Evolutionary conservation across 805 yeast genomes (phyloP).

Genomic region (Torulaspora delbrueckii): DNA sequence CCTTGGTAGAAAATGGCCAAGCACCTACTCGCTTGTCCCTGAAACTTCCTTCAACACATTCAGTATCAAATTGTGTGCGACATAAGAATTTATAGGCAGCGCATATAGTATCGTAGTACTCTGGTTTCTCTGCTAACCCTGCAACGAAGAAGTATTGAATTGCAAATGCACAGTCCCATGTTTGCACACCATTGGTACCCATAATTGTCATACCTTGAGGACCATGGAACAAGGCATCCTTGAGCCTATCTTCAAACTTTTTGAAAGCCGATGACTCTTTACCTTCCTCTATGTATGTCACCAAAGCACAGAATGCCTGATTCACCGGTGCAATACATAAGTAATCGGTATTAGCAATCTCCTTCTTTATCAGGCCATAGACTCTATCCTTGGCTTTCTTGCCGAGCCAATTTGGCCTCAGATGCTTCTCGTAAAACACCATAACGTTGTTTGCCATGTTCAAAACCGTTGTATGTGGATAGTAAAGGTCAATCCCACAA

Average conservation of each 20-base stretch:
- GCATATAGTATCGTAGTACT: constrained; percentile 59
- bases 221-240: constrained; percentile 77
- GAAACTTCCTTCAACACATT: constrained; percentile 70
- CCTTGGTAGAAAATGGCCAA: constrained; percentile 94
- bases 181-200: constrained; percentile 98
- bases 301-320: constrained; percentile 77
- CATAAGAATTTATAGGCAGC: constrained; percentile 66
- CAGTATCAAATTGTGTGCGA: constrained; percentile 78
- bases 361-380: constrained; percentile 65
- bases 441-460: constrained; percentile 57
- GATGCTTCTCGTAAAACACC: constrained; percentile 59
- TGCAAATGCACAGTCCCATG: constrained; percentile 93
- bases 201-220: constrained; percentile 86
- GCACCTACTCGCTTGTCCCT: constrained; percentile 84
- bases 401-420: constrained; percentile 72
- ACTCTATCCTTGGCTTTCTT: constrained; percentile 47
- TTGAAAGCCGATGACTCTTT: constrained; percentile 54
- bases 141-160: constrained; percentile 77
- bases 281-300: constrained; percentile 67
- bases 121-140: constrained; percentile 66
- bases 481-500: constrained; percentile 87
- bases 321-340: constrained; percentile 92
- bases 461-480: constrained; percentile 76
- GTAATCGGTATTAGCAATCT: constrained; percentile 69
- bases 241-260: constrained; percentile 52